Percentiles rank a stretch among this genome's conserved stretches.
Conservation (phyloP, 2,329 filamentous ascomycete species). For the Venturia aucupariae region DNA sequence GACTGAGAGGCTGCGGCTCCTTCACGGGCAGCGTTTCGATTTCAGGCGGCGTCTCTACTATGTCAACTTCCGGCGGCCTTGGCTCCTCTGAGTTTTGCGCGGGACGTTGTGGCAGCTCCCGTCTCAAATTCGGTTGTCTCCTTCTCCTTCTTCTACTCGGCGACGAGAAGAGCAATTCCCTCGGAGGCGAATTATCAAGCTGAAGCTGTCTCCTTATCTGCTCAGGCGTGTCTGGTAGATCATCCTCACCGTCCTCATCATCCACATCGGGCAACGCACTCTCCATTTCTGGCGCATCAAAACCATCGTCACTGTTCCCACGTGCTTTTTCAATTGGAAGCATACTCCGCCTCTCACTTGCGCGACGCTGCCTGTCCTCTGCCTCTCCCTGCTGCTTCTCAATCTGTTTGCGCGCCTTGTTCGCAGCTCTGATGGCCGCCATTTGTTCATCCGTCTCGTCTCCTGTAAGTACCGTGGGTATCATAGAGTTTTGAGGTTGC, state of each 20-base stretch:
- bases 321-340: neutral
- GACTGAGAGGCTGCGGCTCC: neutral
- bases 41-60: neutral
- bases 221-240: slow-evolving; percentile 12
- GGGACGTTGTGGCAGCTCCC: neutral
- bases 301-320: neutral
- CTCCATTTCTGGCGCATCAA: neutral
- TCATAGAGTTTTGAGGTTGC: neutral
- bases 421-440: slow-evolving; percentile 6
- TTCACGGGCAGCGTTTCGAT: neutral
- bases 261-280: neutral
- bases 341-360: slow-evolving; percentile 3
- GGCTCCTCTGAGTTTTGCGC: neutral
- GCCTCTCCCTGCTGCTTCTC: slow-evolving; percentile 2
- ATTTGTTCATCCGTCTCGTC: slow-evolving; percentile 14
- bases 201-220: slow-evolving; percentile 11
- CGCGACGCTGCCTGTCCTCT: slow-evolving; percentile 1
- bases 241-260: slow-evolving; percentile 7
- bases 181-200: slow-evolving; percentile 5
- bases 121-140: neutral
- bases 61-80: neutral
- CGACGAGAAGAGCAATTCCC: slow-evolving; percentile 9
- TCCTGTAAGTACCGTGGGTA: slow-evolving; percentile 2
- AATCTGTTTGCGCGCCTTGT: slow-evolving; percentile 7
- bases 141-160: slow-evolving; percentile 11